Percentiles rank a stretch among this genome's conserved stretches.
These are phyloP conservation scores for Oryza meridionalis DNA, from an alignment of 176 grass and related monocot genomes.

Conservation along the genomic window DNA sequence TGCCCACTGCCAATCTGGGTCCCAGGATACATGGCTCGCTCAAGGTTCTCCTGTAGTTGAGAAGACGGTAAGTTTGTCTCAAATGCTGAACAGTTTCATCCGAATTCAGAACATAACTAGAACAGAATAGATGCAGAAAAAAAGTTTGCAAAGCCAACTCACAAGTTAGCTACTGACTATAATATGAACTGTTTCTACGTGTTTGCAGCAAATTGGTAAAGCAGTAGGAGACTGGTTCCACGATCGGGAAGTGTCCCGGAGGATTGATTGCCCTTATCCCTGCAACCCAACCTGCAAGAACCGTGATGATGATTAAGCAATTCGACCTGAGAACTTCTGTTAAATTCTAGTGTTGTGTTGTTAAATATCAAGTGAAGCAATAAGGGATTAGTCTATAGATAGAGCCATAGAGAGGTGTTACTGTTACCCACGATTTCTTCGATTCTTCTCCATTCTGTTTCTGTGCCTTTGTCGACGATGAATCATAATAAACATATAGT, in stretches of 20 bases:
- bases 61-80: conserved; percentile 56
- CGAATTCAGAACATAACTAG: not conserved
- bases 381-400: not conserved
- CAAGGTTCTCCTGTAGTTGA: conserved; percentile 61
- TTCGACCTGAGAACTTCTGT: not conserved
- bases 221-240: conserved; percentile 82
- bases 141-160: not conserved
- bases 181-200: not conserved
- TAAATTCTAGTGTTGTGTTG: not conserved
- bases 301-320: conserved; percentile 56
- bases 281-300: conserved; percentile 84
- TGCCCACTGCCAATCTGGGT: conserved; percentile 85
- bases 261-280: conserved; percentile 78
- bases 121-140: not conserved
- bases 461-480: not conserved
- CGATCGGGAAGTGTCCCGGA: conserved; percentile 42
- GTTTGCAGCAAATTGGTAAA: conserved; percentile 75
- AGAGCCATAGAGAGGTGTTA: not conserved
- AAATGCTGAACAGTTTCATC: not conserved
- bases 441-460: not conserved
- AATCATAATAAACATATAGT: not conserved
- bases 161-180: not conserved
- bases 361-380: conserved; percentile 1
- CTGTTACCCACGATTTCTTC: conserved; percentile 1
- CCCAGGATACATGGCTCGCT: conserved; percentile 63